Conservation (phyloP, 2,329 filamentous ascomycete species). For the Exophiala bonariae region DNA sequence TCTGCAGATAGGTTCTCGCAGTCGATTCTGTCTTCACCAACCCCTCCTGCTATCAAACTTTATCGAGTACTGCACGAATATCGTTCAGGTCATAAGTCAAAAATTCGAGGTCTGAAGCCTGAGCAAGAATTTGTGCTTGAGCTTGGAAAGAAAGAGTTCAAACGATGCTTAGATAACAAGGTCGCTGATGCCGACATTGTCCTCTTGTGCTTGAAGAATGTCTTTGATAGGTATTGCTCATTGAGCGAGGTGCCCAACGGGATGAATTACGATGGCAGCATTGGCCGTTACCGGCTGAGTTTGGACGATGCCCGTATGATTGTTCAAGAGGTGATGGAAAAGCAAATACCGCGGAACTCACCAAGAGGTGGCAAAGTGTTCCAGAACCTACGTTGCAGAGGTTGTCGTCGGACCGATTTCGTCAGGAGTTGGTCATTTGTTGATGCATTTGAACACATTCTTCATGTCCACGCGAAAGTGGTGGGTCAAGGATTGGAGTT, state of each 20-base stretch:
- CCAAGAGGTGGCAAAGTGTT: slow-evolving; percentile 20
- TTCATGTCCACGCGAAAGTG: slow-evolving; percentile 25
- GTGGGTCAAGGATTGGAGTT: slow-evolving; percentile 31
- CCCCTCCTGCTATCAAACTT: slow-evolving; percentile 7
- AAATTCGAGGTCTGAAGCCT: slow-evolving; percentile 6
- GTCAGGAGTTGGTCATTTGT: slow-evolving; percentile 20
- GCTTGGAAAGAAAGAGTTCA: slow-evolving; percentile 25
- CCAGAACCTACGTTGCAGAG: slow-evolving; percentile 31
- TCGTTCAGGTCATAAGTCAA: slow-evolving; percentile 8
- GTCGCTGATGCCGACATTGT: slow-evolving; percentile 32
- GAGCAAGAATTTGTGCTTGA: slow-evolving; percentile 30
- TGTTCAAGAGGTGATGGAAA: slow-evolving; percentile 29
- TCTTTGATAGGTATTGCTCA: slow-evolving; percentile 27
- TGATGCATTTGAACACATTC: slow-evolving; percentile 33
- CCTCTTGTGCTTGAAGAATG: slow-evolving; percentile 29
- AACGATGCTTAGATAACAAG: slow-evolving; percentile 11
- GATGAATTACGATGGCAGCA: slow-evolving; percentile 22
- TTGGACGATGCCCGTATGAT: slow-evolving; percentile 35
- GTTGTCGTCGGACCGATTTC: slow-evolving; percentile 30
- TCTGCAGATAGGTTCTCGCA: neutral
- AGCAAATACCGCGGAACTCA: slow-evolving; percentile 13
- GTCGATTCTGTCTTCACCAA: neutral
- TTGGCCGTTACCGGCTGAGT: slow-evolving; percentile 30
- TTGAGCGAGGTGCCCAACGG: slow-evolving; percentile 12
- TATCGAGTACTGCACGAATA: slow-evolving; percentile 19